Evolutionary conservation across 139 green algal species (phyloP).

Genomic region (Haematococcus lacustris): DNA sequence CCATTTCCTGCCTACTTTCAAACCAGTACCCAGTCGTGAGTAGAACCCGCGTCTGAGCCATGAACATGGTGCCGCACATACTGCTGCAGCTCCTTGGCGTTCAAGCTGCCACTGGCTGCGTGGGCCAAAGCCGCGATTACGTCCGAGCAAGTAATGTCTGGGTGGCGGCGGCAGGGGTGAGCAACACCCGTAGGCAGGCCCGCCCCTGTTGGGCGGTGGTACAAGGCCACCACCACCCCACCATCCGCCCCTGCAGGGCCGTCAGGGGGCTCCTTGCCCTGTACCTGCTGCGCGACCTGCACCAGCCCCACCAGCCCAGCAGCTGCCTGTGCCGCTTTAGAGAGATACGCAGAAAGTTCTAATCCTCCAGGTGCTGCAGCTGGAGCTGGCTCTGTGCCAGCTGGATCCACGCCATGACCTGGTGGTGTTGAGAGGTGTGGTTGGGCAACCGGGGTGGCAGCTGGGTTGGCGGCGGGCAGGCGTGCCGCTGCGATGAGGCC

Average conservation of each 20-base stretch:
- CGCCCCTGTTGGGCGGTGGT: not conserved
- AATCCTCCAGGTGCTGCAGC: not conserved
- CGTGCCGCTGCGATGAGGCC: slow-evolving; percentile 11
- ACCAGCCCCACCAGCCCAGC: not conserved
- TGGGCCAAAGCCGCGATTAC: not conserved
- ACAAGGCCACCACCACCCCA: not conserved
- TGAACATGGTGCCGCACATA: slow-evolving; percentile 2
- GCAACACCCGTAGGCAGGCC: not conserved
- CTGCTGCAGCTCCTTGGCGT: not conserved
- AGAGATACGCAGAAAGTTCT: not conserved
- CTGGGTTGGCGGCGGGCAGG: not conserved
- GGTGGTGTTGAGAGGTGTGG: not conserved
- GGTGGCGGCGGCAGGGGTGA: not conserved
- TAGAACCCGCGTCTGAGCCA: not conserved
- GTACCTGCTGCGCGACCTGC: not conserved
- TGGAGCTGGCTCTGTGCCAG: not conserved
- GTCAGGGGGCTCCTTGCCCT: not conserved
- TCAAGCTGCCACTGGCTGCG: not conserved
- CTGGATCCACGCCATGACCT: not conserved
- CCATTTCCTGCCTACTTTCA: not conserved
- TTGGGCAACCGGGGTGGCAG: not conserved
- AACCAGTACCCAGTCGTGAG: not conserved
- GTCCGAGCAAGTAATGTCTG: not conserved
- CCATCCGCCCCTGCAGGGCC: not conserved
- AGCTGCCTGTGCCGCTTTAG: not conserved